Conservation (phyloP, 108 stramenopile species). For the Pseudonitzschia pungens region DNA sequence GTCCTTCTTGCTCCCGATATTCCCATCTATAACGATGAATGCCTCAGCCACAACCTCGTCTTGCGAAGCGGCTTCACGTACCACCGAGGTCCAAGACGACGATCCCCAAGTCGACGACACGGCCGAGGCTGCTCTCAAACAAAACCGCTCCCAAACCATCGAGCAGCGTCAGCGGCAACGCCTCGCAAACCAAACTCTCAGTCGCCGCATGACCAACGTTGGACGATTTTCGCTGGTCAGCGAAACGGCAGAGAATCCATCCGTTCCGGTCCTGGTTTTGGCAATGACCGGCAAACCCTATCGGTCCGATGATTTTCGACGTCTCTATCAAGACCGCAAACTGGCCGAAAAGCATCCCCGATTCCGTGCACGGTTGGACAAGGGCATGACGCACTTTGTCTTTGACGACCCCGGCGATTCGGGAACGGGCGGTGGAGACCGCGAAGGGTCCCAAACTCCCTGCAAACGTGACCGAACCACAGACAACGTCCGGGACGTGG, state of each 20-base stretch:
- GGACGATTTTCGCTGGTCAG: slow-evolving; percentile 76
- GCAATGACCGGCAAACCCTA: slow-evolving; percentile 59
- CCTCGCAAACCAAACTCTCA: neutral
- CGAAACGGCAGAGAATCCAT: slow-evolving; percentile 66
- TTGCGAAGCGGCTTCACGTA: too few species aligned
- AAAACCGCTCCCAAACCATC: too few species aligned
- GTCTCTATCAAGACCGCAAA: slow-evolving; percentile 45
- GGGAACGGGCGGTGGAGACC: neutral
- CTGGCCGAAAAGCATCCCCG: slow-evolving; percentile 65
- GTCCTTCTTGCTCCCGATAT: too few species aligned
- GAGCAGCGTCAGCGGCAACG: neutral
- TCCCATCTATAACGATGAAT: too few species aligned
- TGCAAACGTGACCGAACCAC: slow-evolving; percentile 2
- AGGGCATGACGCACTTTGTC: neutral
- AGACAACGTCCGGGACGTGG: slow-evolving; percentile 36
- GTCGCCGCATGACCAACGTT: slow-evolving; percentile 72
- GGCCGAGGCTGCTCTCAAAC: too few species aligned
- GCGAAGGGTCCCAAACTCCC: neutral
- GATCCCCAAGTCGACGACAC: too few species aligned
- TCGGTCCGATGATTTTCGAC: slow-evolving; percentile 55
- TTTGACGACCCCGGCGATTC: neutral
- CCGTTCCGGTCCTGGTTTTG: slow-evolving; percentile 70
- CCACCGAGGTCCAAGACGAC: too few species aligned
- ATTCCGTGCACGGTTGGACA: slow-evolving; percentile 37
- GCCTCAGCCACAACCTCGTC: too few species aligned